Evolutionary conservation across 768 basidiomycete genomes (phyloP).

Genomic region (Scleroderma citrinum): DNA sequence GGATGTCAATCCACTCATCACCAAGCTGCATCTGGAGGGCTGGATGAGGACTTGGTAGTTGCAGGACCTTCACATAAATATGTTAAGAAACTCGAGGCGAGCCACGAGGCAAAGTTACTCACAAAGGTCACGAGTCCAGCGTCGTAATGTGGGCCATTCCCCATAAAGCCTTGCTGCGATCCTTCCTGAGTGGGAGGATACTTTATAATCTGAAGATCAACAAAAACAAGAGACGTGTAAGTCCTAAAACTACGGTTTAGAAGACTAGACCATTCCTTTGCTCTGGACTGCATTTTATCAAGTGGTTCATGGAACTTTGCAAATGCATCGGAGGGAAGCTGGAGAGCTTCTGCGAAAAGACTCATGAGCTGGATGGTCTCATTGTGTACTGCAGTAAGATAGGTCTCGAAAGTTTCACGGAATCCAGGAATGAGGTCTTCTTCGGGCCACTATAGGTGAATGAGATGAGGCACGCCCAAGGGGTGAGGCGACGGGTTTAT

Average conservation of each 20-base stretch:
- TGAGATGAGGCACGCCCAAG: background rate
- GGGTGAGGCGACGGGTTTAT: conserved; percentile 6
- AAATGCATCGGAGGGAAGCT: conserved; percentile 54
- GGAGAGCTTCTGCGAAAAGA: conserved; percentile 65
- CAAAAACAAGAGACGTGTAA: no score
- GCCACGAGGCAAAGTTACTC: conserved; percentile 12
- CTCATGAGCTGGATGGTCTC: conserved; percentile 57
- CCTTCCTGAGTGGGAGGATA: no score
- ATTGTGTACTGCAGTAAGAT: conserved; percentile 52
- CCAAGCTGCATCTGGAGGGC: conserved; percentile 77
- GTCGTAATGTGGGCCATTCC: conserved; percentile 82
- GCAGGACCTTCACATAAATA: conserved; percentile 54
- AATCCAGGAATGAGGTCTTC: conserved; percentile 71
- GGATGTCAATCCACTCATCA: conserved; percentile 79
- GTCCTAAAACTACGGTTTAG: background rate
- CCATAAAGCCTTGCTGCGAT: conserved; percentile 56
- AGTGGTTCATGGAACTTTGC: conserved; percentile 54
- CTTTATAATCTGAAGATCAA: conserved; percentile 50
- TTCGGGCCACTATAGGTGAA: conserved; percentile 67
- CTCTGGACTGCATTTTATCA: conserved; percentile 66
- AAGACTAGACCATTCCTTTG: conserved; percentile 35
- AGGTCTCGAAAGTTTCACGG: conserved; percentile 46
- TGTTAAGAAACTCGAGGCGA: background rate
- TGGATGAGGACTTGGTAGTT: conserved; percentile 62
- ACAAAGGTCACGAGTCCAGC: conserved; percentile 81